Conservation (phyloP, 257 asterid species). For the Nicotiana paniculata region DNA sequence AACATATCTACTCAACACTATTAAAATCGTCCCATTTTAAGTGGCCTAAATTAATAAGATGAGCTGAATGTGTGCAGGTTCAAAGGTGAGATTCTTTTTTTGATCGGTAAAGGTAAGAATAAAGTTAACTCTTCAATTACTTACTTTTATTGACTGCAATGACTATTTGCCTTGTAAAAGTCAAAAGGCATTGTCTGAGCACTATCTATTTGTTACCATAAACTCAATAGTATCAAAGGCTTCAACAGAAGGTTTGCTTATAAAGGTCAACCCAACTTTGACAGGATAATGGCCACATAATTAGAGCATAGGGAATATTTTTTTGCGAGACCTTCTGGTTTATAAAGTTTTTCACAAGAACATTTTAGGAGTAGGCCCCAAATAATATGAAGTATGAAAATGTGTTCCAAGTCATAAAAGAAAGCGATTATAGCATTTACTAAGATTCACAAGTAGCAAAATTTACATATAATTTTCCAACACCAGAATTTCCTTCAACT, state of each 20-base stretch:
- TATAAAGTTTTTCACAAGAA: neutral
- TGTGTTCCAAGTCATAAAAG: neutral
- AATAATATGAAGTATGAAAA: neutral
- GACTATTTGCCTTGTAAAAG: neutral
- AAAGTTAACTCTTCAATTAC: neutral
- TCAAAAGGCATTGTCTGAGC: neutral
- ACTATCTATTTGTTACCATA: neutral
- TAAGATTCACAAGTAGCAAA: neutral
- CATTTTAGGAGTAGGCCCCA: neutral
- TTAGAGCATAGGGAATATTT: neutral
- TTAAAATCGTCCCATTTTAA: neutral
- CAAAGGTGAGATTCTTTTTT: neutral
- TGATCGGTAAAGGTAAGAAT: neutral
- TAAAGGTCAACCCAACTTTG: neutral
- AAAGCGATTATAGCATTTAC: neutral
- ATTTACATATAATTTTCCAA: neutral
- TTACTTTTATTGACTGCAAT: neutral
- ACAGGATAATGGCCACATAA: neutral
- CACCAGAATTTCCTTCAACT: neutral
- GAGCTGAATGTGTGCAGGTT: neutral
- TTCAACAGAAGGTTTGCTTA: neutral
- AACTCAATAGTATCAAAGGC: neutral
- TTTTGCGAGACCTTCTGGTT: neutral
- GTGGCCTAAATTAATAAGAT: neutral
- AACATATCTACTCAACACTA: neutral